phyloP scores from a whole-genome alignment of 73 alveolate genomes.

The Stentor coeruleus region DNA sequence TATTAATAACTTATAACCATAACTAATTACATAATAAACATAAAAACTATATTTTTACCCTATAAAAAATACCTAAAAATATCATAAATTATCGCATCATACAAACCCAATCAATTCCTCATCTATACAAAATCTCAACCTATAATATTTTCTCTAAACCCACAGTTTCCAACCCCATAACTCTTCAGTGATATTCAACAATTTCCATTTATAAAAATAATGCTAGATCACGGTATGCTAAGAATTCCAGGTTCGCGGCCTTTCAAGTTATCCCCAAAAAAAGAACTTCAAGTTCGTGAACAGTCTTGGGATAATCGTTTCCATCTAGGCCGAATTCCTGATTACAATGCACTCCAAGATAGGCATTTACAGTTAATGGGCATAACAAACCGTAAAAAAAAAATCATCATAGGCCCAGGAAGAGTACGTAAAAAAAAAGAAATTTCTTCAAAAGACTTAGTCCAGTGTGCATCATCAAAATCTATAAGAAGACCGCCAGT shows the following conservation, averaged over 20 bases:
- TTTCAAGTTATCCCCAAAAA: not conserved
- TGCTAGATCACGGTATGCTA: not conserved
- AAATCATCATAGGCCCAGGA: not conserved
- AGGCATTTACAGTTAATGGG: not conserved
- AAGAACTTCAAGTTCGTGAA: not conserved
- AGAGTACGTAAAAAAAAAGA: not conserved
- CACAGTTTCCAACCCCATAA: not conserved
- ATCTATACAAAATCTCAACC: not conserved
- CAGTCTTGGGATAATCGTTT: slow-evolving; percentile 19
- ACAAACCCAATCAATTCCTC: not conserved
- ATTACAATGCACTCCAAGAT: slow-evolving; percentile 15
- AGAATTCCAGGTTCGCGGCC: slow-evolving; percentile 23
- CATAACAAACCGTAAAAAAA: not conserved
- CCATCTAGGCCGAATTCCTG: slow-evolving; percentile 11
- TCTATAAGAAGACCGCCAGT: slow-evolving; percentile 16
- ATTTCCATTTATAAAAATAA: too few species aligned
- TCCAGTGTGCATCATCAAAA: not conserved
- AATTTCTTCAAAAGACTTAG: not conserved
- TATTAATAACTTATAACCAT: too few species aligned
- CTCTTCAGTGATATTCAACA: not conserved
- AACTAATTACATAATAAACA: too few species aligned
- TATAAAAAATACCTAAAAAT: too few species aligned
- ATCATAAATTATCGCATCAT: too few species aligned
- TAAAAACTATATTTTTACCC: too few species aligned
- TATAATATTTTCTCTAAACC: not conserved